Conservation (phyloP, 2,329 filamentous ascomycete species). For the Colletotrichum lupini region DNA sequence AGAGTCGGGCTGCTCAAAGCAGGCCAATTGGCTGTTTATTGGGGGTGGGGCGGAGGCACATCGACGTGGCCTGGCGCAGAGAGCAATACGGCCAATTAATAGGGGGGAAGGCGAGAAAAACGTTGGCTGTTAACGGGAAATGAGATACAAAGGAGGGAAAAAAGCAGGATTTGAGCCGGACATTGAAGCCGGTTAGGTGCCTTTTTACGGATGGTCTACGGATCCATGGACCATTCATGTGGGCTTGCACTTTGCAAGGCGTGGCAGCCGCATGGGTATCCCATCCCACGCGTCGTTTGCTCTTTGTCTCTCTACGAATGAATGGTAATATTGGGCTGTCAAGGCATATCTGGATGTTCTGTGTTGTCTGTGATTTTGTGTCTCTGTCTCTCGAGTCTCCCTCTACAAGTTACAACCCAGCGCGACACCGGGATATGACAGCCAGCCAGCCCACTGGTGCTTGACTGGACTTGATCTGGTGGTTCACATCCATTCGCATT, state of each 20-base stretch:
- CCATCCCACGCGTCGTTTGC: background rate
- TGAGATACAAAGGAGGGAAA: background rate
- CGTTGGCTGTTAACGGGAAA: constrained; percentile 10
- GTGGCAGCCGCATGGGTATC: background rate
- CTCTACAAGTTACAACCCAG: background rate
- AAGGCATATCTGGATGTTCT: background rate
- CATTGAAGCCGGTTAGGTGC: background rate
- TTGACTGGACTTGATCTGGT: background rate
- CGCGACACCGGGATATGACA: background rate
- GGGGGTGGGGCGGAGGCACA: too few species aligned
- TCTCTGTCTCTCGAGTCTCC: background rate
- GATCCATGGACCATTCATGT: background rate
- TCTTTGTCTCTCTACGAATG: background rate
- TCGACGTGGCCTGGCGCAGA: background rate
- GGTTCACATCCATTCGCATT: background rate
- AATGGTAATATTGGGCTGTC: background rate
- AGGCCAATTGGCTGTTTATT: background rate
- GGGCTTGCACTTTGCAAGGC: background rate
- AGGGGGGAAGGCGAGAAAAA: background rate
- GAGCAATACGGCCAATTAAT: background rate
- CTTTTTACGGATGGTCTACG: background rate
- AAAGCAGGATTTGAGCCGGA: constrained; percentile 17
- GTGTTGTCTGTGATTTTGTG: background rate
- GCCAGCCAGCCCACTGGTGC: background rate
- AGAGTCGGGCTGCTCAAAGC: background rate